These are phyloP conservation scores for Zymoseptoria ardabiliae DNA, from an alignment of 2,329 filamentous ascomycete genomes.

Conservation along the genomic window DNA sequence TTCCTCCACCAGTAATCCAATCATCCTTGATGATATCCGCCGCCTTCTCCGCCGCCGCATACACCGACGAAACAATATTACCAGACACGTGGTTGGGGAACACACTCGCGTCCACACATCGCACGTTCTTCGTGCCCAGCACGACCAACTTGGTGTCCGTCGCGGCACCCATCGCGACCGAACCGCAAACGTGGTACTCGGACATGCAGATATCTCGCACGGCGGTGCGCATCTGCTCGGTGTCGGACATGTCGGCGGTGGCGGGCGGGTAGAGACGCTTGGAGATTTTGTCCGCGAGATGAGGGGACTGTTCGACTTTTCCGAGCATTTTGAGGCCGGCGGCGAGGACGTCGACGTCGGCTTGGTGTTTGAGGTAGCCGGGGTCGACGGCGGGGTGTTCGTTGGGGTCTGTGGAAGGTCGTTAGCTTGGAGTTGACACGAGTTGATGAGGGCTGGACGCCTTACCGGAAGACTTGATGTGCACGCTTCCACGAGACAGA, in stretches of 20 bases:
- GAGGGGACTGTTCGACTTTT: slow-evolving; percentile 36
- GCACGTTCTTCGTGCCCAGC: slow-evolving; percentile 30
- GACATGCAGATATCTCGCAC: slow-evolving; percentile 21
- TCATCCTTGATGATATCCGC: slow-evolving; percentile 29
- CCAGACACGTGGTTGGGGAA: slow-evolving; percentile 27
- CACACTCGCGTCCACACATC: slow-evolving; percentile 32
- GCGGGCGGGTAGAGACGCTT: slow-evolving; percentile 28
- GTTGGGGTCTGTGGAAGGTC: slow-evolving; percentile 12
- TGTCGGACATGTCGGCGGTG: slow-evolving; percentile 19
- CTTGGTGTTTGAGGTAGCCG: slow-evolving; percentile 34
- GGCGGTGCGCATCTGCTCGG: slow-evolving; percentile 20
- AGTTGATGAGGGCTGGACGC: slow-evolving; percentile 14
- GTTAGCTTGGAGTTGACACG: not conserved
- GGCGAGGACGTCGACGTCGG: slow-evolving; percentile 38
- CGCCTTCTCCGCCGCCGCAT: slow-evolving; percentile 28
- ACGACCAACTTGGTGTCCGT: slow-evolving; percentile 33
- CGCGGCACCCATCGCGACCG: slow-evolving; percentile 37
- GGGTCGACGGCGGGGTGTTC: slow-evolving; percentile 22
- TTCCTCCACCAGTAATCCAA: slow-evolving; percentile 13
- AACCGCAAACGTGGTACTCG: slow-evolving; percentile 35
- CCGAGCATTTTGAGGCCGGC: slow-evolving; percentile 33
- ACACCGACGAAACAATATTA: slow-evolving; percentile 25
- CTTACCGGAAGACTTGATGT: slow-evolving; percentile 24
- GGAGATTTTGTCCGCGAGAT: slow-evolving; percentile 36
- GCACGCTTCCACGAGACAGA: slow-evolving; percentile 25